phyloP scores from a whole-genome alignment of 257 asterid genomes.

The Solanum lignicaule region DNA sequence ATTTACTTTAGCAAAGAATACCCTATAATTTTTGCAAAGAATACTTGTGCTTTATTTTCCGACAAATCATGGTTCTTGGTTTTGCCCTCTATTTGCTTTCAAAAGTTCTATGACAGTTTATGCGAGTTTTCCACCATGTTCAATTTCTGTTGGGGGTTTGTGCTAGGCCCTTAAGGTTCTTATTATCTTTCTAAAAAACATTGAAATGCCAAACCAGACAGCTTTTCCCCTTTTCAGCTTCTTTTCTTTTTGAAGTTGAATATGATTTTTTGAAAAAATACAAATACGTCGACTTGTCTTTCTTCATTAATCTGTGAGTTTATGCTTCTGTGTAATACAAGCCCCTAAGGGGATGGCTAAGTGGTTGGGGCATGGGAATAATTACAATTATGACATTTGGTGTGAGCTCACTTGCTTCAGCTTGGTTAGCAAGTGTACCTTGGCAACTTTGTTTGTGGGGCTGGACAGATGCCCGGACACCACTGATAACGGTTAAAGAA shows the following conservation, averaged over 20 bases:
- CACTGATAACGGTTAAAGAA: neutral
- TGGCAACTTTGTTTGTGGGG: neutral
- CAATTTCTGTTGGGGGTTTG: neutral
- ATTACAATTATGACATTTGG: neutral
- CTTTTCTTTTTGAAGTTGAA: neutral
- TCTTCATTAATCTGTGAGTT: neutral
- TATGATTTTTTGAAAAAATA: neutral
- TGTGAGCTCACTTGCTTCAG: neutral
- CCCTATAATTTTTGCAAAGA: neutral
- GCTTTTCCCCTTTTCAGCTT: neutral
- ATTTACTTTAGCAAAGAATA: neutral
- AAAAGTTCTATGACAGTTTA: neutral
- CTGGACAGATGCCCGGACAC: neutral
- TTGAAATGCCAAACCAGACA: neutral
- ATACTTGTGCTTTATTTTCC: neutral
- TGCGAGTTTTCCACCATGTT: neutral
- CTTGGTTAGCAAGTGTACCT: neutral
- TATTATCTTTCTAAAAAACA: neutral
- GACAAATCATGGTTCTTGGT: neutral
- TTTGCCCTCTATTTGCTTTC: neutral
- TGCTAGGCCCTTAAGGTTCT: neutral
- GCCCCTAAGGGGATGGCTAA: neutral
- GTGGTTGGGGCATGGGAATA: neutral
- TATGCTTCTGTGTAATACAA: neutral
- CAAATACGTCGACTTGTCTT: neutral